These are phyloP conservation scores for Fusarium marasasianum DNA, from an alignment of 2,329 filamentous ascomycete genomes.

Conservation along the genomic window DNA sequence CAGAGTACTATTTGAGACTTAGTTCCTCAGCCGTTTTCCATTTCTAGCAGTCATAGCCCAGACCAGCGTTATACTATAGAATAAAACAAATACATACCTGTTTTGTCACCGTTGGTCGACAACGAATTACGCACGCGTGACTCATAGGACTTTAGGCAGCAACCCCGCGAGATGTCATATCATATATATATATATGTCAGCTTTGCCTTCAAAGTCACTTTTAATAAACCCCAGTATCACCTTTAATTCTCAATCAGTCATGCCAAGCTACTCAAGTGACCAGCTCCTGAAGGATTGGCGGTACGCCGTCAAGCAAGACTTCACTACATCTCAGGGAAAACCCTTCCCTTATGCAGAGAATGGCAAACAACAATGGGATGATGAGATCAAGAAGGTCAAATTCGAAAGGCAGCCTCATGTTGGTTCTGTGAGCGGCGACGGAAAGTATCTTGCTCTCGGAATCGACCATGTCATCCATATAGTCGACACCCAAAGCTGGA, in stretches of 20 bases:
- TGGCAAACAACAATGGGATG: constrained; percentile 13
- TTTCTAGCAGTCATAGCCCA: neutral
- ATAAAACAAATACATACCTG: neutral
- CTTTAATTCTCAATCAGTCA: neutral
- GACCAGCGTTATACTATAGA: neutral
- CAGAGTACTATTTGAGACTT: neutral
- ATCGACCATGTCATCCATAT: constrained; percentile 5
- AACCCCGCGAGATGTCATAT: neutral
- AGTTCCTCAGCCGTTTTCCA: neutral
- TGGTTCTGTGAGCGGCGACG: neutral
- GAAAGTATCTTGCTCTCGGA: neutral
- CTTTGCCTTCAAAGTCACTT: neutral
- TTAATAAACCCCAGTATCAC: too few species aligned
- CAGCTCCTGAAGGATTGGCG: constrained; percentile 19
- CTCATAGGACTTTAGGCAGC: neutral
- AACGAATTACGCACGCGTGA: neutral
- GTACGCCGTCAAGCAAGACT: constrained; percentile 14
- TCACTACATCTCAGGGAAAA: neutral
- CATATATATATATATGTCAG: neutral
- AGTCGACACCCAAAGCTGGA: constrained; percentile 6
- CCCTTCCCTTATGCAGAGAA: constrained; percentile 5
- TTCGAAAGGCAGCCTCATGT: neutral
- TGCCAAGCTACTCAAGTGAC: constrained; percentile 11
- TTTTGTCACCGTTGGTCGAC: neutral
- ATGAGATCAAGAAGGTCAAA: neutral